These are phyloP conservation scores for Lunularia cruciata DNA, from an alignment of 225 moss, liverwort and hornwort genomes.

Conservation along the genomic window DNA sequence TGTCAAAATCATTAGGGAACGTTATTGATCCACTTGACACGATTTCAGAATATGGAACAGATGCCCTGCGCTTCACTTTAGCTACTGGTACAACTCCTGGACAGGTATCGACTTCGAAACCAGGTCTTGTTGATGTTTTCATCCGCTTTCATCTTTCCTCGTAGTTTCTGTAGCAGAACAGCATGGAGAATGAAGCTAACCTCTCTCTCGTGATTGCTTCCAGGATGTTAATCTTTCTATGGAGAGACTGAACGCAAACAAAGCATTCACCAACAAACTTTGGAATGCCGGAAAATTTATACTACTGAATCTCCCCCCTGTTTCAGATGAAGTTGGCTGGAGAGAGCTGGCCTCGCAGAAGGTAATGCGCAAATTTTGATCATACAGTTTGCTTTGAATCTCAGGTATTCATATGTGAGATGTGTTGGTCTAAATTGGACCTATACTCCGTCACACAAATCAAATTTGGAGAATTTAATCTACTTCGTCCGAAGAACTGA, in stretches of 20 bases:
- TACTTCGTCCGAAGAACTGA: too few relatives aligned
- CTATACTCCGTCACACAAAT: too few relatives aligned
- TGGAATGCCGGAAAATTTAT: constrained; percentile 96
- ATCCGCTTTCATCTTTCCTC: background rate
- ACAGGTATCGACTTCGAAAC: constrained; percentile 49
- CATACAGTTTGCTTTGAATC: too few relatives aligned
- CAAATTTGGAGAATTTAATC: too few relatives aligned
- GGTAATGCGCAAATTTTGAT: constrained; percentile 28
- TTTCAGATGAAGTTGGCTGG: constrained; percentile 59
- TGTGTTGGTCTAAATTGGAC: too few relatives aligned
- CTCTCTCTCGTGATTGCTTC: too few relatives aligned
- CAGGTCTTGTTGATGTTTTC: background rate
- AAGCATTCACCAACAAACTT: constrained; percentile 82
- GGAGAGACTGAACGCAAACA: constrained; percentile 83
- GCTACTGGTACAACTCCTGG: constrained; percentile 91
- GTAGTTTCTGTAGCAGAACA: background rate
- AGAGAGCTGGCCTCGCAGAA: constrained; percentile 43
- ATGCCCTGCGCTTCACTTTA: constrained; percentile 85
- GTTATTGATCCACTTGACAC: constrained; percentile 74
- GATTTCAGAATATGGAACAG: constrained; percentile 68
- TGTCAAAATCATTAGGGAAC: constrained; percentile 91
- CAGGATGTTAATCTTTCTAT: constrained; percentile 90
- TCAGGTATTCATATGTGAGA: too few relatives aligned
- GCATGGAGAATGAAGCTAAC: background rate
- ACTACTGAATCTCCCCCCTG: constrained; percentile 63